A percentile compares a stretch with the other conserved stretches of the same genome.
These are phyloP conservation scores for Ogataea nakhonphanomensis DNA, from an alignment of 805 yeast species.

Conservation along the genomic window DNA sequence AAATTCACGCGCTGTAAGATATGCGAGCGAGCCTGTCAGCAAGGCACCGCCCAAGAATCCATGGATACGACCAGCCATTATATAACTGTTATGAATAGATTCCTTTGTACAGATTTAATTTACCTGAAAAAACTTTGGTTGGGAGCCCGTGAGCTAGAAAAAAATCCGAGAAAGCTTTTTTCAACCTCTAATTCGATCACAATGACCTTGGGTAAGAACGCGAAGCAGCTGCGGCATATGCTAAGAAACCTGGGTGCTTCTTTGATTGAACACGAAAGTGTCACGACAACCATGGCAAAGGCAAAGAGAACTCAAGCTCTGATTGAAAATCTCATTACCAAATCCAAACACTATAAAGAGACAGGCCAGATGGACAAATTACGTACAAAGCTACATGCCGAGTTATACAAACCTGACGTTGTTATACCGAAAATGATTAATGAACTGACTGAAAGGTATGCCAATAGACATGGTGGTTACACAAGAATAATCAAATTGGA, in stretches of 20 bases:
- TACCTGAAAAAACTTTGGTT: conserved; percentile 1
- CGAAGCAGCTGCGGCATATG: conserved; percentile 52
- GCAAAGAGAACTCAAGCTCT: conserved; percentile 65
- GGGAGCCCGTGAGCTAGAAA: conserved; percentile 7
- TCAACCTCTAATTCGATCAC: conserved; percentile 1
- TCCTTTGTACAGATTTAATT: neutral
- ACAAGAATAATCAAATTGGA: conserved; percentile 83
- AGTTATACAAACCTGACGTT: conserved; percentile 45
- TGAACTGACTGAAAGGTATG: conserved; percentile 63
- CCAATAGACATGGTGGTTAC: conserved; percentile 69
- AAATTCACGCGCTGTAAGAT: conserved; percentile 58
- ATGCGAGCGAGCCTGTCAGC: conserved; percentile 59
- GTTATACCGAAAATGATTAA: conserved; percentile 63
- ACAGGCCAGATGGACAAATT: conserved; percentile 26
- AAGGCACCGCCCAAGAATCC: conserved; percentile 61
- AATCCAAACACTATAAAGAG: conserved; percentile 40
- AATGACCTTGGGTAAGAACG: conserved; percentile 40
- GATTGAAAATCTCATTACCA: conserved; percentile 61
- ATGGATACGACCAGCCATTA: conserved; percentile 44
- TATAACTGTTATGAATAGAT: neutral
- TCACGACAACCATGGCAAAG: conserved; percentile 70
- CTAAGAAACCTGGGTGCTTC: conserved; percentile 65
- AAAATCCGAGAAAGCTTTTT: conserved; percentile 1
- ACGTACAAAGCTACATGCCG: conserved; percentile 31
- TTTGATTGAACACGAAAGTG: conserved; percentile 64